Evolutionary conservation across 1,284 basidiomycete species (phyloP).

Genomic region (Sutorius eximius): DNA sequence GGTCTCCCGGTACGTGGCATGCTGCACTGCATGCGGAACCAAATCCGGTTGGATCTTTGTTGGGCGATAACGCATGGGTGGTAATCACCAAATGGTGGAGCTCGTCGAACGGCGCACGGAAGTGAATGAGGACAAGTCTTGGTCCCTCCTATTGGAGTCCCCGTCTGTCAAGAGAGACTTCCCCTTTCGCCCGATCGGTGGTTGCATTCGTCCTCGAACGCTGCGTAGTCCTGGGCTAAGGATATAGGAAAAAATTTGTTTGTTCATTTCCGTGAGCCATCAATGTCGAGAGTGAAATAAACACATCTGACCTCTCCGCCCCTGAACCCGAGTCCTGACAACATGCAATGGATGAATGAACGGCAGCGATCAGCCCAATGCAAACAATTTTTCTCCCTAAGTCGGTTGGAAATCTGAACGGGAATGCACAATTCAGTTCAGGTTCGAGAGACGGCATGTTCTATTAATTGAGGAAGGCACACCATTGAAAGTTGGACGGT

Average conservation of each 20-base stretch:
- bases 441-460: slow-evolving; percentile 9
- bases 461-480: slow-evolving; percentile 25
- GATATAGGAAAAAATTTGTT: slow-evolving; percentile 28
- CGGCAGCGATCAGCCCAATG: slow-evolving; percentile 2
- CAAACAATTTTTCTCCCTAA: slow-evolving; percentile 20
- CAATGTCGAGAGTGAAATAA: slow-evolving; percentile 27
- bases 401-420: slow-evolving; percentile 18
- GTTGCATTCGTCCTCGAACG: slow-evolving; percentile 6
- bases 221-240: slow-evolving; percentile 21
- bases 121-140: slow-evolving; percentile 14
- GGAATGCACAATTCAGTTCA: slow-evolving; percentile 3
- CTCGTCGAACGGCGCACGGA: slow-evolving; percentile 12
- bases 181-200: slow-evolving; percentile 12
- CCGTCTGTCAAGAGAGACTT: neutral
- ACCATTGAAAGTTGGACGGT: slow-evolving; percentile 2
- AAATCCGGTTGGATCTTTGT: slow-evolving; percentile 24
- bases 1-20: slow-evolving; percentile 7
- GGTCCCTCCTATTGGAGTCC: neutral
- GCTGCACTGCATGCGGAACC: slow-evolving; percentile 22
- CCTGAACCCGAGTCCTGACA: slow-evolving; percentile 7
- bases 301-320: slow-evolving; percentile 15
- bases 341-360: slow-evolving; percentile 22
- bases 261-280: slow-evolving; percentile 32
- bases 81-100: slow-evolving; percentile 22
- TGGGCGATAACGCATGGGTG: slow-evolving; percentile 18